Evolutionary conservation across 208 protist species (phyloP).

Genomic region (Leptomonas seymouri): DNA sequence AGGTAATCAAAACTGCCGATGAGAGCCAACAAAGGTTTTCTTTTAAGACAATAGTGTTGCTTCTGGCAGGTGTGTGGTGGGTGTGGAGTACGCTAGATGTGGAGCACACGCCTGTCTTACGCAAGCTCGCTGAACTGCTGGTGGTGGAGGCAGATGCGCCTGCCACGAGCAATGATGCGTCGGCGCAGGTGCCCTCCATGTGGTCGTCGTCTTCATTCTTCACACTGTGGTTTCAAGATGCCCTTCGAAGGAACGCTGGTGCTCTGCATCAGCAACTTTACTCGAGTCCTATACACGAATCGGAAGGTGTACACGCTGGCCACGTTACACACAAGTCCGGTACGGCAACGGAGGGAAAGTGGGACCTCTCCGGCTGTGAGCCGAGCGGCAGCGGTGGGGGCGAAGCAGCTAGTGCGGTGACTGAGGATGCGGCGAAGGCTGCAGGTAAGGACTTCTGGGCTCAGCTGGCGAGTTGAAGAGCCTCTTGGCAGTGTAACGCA

Average conservation of each 20-base stretch:
- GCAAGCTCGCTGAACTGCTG: slow-evolving; percentile 9
- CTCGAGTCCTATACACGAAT: not conserved
- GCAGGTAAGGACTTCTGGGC: slow-evolving; percentile 37
- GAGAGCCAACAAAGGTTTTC: not conserved
- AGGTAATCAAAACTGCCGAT: not conserved
- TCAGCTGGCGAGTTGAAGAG: slow-evolving; percentile 32
- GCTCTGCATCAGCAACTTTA: slow-evolving; percentile 22
- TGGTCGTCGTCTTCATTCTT: slow-evolving; percentile 4
- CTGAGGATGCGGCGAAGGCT: not conserved
- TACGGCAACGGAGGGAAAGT: not conserved
- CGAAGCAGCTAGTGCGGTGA: not conserved
- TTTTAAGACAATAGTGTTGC: not conserved
- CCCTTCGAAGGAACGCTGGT: not conserved
- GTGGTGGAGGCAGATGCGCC: not conserved
- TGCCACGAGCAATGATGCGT: not conserved
- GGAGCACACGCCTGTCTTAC: slow-evolving; percentile 6
- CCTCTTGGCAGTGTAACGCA: too few species aligned
- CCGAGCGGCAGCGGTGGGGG: too few species aligned
- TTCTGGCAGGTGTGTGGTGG: slow-evolving; percentile 35
- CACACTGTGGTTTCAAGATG: slow-evolving; percentile 18
- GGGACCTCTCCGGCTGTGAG: not conserved
- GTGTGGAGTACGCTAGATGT: slow-evolving; percentile 38
- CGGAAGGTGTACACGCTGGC: not conserved
- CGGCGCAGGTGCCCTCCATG: not conserved
- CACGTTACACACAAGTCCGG: not conserved